Base-by-base conservation (phyloP, 805 yeast species). In the Yamadazyma laniorum region DNA sequence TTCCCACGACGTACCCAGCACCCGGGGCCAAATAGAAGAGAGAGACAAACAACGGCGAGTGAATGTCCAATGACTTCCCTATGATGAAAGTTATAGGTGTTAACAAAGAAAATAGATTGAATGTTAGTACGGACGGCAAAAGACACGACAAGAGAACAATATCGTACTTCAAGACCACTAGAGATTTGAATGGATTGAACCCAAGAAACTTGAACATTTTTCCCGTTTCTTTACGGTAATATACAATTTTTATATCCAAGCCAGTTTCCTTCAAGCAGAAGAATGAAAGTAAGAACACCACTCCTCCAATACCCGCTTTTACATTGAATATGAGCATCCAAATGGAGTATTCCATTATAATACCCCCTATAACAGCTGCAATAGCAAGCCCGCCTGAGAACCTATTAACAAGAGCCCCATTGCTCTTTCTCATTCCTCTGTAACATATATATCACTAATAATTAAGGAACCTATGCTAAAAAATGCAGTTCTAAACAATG, bases 21-120 rank as follows among this genome's bases (percentile, higher is more conserved):
- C 80, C 81, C 0, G 82, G 79, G 5, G 80, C 70, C 1, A 77
- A 49, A 47, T 77, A 77, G 48, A 77, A 76, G 16, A 77, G 52
- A 0, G 76, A 65, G 25, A 77, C 72, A 38, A 60, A 61, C 1
- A 77, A 51, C 0, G 82, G 80, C 7, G 64, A 47, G 1, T 56
- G 58, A 21, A 77, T 53, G 28, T 70, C 48, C 55, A 76, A 77
- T 36, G 80, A 51, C 4, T 80, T 80, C 45, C 75, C 74, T 30
- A 77, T 67, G 6, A 77, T 76, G 32, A 71, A 64, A 41, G 79
- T 53, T 29, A 77, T 75, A 1, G 82, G 82, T 0, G 81, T 75
- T 29, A 74, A 47, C 21, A 75, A 47, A 1, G 65, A 52, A 48
- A 70, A 75, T 80, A 75, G 75, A 47, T 65, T 70, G 57, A 65